phyloP scores from a whole-genome alignment of 805 yeast species.

The Metschnikowia orientalis region DNA sequence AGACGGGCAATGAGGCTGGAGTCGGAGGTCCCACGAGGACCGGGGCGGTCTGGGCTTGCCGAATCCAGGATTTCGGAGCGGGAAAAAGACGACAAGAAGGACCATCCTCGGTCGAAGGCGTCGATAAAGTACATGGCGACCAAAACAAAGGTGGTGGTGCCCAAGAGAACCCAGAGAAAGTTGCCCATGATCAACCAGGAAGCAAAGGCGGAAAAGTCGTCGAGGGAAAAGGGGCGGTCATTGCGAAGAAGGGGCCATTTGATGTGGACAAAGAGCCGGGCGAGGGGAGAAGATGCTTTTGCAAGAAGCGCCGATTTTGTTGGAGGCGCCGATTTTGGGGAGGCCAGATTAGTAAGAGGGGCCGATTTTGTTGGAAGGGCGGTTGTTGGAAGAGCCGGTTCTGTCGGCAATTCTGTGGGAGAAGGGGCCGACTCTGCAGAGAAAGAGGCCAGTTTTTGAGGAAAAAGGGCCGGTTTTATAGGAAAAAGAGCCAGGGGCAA shows the following conservation, averaged over 20 bases:
- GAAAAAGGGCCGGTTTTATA: no score
- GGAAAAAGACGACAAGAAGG: background rate
- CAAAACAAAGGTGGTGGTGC: slow-evolving; percentile 55
- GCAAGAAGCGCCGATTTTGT: slow-evolving; percentile 22
- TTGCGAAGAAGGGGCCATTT: slow-evolving; percentile 49
- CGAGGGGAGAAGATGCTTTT: slow-evolving; percentile 27
- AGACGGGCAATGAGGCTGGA: slow-evolving; percentile 29
- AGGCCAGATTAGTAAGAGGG: no score
- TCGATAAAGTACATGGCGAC: slow-evolving; percentile 43
- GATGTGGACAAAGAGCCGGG: slow-evolving; percentile 33
- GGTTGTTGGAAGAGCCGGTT: no score
- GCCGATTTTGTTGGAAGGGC: no score
- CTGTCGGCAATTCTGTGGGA: no score
- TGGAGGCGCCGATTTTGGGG: background rate
- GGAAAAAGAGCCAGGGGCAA: no score
- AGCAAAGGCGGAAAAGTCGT: slow-evolving; percentile 50
- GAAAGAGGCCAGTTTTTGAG: no score
- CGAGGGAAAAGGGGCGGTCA: slow-evolving; percentile 44
- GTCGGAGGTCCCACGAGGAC: slow-evolving; percentile 13
- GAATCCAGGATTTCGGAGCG: no score
- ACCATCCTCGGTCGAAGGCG: slow-evolving; percentile 23
- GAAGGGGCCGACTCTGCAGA: no score
- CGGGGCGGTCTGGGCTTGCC: background rate
- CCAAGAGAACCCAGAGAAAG: slow-evolving; percentile 49
- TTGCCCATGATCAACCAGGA: slow-evolving; percentile 59